phyloP scores from a whole-genome alignment of 768 basidiomycete genomes.

The Tulasnella sp. region DNA sequence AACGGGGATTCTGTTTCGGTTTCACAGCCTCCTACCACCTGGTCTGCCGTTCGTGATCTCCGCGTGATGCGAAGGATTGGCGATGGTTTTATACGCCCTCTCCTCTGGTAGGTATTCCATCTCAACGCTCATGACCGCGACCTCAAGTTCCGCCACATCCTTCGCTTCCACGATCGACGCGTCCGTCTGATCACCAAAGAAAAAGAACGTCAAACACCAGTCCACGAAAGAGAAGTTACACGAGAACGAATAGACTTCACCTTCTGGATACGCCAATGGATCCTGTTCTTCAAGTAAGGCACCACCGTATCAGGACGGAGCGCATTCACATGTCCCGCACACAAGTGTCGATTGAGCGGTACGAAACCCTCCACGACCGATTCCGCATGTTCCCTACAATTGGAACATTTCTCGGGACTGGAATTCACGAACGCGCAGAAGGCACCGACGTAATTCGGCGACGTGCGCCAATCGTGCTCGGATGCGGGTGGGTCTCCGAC shows the following conservation, averaged over 20 bases:
- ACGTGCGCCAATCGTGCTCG: background rate
- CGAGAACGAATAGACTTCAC: background rate
- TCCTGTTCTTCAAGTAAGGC: background rate
- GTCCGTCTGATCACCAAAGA: too few relatives aligned
- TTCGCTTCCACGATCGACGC: too few relatives aligned
- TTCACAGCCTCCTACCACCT: too few relatives aligned
- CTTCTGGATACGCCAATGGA: slow-evolving; percentile 3
- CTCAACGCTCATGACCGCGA: too few relatives aligned
- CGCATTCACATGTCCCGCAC: background rate
- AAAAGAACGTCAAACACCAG: too few relatives aligned
- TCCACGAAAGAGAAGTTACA: too few relatives aligned
- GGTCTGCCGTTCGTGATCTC: too few relatives aligned
- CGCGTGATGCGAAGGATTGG: too few relatives aligned
- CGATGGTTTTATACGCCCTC: too few relatives aligned
- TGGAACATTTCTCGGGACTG: background rate
- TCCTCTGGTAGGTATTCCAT: too few relatives aligned
- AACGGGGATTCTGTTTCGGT: too few relatives aligned
- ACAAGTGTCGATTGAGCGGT: background rate
- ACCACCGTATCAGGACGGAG: slow-evolving; percentile 4
- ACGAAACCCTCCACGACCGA: background rate
- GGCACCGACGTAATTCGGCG: background rate
- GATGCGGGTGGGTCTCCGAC: background rate
- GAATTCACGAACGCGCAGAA: background rate
- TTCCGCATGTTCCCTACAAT: background rate
- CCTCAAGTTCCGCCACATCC: too few relatives aligned